Conservation (phyloP, 1,284 basidiomycete species). For the Austroboletus olivaceoglutinosus region DNA sequence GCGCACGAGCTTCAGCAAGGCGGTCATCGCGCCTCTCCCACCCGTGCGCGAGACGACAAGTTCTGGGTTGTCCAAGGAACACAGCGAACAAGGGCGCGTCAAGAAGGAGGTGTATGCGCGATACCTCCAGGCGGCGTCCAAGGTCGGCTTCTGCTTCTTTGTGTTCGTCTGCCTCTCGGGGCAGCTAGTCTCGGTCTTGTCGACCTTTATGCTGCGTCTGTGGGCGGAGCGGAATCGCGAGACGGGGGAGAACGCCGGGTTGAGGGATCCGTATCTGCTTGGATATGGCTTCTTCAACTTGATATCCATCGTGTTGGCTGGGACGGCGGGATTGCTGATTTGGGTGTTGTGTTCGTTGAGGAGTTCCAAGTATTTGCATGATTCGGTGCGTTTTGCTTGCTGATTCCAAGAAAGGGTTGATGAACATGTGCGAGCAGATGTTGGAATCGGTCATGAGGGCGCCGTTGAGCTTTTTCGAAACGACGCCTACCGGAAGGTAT, state of each 20-base stretch:
- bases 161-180: conserved; percentile 50
- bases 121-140: conserved; percentile 82
- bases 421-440: conserved; percentile 51
- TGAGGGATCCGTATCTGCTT: conserved; percentile 52
- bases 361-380: conserved; percentile 76
- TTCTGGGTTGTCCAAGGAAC: conserved; percentile 53
- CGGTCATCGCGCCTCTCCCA: conserved; percentile 38
- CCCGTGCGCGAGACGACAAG: conserved; percentile 37
- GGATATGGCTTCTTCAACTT: conserved; percentile 63
- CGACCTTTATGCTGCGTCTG: conserved; percentile 70
- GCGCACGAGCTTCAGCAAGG: conserved; percentile 49
- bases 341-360: conserved; percentile 79
- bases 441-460: conserved; percentile 75
- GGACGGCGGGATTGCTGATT: conserved; percentile 59
- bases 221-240: conserved; percentile 81
- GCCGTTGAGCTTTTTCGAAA: conserved; percentile 86
- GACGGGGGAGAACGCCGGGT: conserved; percentile 56
- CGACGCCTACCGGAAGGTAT: conserved; percentile 76
- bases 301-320: conserved; percentile 51
- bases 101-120: conserved; percentile 69
- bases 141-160: conserved; percentile 67
- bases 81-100: conserved; percentile 81
- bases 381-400: conserved; percentile 48
- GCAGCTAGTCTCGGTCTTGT: conserved; percentile 54
- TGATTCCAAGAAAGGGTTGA: not conserved